Conservation (phyloP, 2,329 filamentous ascomycete genomes). For the Penicillium sp. region DNA sequence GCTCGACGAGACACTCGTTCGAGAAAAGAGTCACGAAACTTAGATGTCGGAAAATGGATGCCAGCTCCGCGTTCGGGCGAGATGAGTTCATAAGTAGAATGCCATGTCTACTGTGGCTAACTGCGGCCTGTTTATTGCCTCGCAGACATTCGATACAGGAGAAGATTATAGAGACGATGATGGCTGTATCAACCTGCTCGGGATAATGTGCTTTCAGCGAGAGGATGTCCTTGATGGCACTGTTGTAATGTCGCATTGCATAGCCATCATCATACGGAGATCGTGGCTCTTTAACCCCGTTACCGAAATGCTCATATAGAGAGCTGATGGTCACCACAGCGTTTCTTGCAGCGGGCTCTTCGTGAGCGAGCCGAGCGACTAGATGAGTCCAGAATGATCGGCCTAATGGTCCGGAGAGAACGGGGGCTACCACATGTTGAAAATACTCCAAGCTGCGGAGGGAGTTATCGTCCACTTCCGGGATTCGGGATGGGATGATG, state of each 20-base stretch:
- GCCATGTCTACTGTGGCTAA: slow-evolving; percentile 5
- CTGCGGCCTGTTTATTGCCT: slow-evolving; percentile 1
- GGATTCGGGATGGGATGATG: slow-evolving; percentile 2
- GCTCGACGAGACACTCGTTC: background rate
- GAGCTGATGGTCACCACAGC: slow-evolving; percentile 6
- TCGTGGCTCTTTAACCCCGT: background rate
- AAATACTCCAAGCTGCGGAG: slow-evolving; percentile 9
- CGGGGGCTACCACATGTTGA: slow-evolving; percentile 3
- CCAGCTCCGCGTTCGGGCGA: background rate
- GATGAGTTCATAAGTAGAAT: slow-evolving; percentile 4
- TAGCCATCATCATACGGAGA: background rate
- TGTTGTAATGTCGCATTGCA: slow-evolving; percentile 6
- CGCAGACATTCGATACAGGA: slow-evolving; percentile 6
- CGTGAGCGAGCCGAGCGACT: slow-evolving; percentile 1
- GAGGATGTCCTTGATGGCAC: slow-evolving; percentile 4
- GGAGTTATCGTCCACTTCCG: background rate
- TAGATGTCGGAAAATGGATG: slow-evolving; percentile 5
- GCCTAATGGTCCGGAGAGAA: slow-evolving; percentile 5
- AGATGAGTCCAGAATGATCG: slow-evolving; percentile 8
- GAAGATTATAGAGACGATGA: slow-evolving; percentile 8
- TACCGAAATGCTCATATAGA: slow-evolving; percentile 2
- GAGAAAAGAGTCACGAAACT: slow-evolving; percentile 4
- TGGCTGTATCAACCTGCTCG: background rate
- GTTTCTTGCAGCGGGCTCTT: slow-evolving; percentile 5
- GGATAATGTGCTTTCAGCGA: slow-evolving; percentile 1